phyloP scores from a whole-genome alignment of 805 yeast species.

The Cyberlindnera americana region DNA sequence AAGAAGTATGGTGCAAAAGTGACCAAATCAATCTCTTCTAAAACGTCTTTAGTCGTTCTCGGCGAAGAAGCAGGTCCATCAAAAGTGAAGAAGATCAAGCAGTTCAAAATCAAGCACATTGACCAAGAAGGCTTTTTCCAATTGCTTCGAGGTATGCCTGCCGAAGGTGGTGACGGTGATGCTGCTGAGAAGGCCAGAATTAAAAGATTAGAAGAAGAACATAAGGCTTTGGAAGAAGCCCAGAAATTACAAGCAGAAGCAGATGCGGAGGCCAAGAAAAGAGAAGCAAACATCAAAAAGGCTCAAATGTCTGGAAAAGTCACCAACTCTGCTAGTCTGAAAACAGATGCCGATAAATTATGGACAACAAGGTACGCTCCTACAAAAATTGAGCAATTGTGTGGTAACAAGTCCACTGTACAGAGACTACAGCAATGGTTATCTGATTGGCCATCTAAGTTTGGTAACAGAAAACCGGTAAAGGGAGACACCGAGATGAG shows the following conservation, averaged over 20 bases:
- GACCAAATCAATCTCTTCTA: slow-evolving; percentile 78
- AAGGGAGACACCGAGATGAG: slow-evolving; percentile 66
- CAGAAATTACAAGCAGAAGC: slow-evolving; percentile 44
- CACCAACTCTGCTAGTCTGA: slow-evolving; percentile 17
- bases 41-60: slow-evolving; percentile 82
- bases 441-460: slow-evolving; percentile 61
- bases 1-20: slow-evolving; percentile 89
- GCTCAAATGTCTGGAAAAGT: slow-evolving; percentile 26
- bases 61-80: slow-evolving; percentile 97
- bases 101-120: slow-evolving; percentile 72
- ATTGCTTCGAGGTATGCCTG: slow-evolving; percentile 76
- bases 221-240: slow-evolving; percentile 49
- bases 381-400: slow-evolving; percentile 62
- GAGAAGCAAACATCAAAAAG: slow-evolving; percentile 24
- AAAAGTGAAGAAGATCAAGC: slow-evolving; percentile 78
- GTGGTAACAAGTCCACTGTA: slow-evolving; percentile 86
- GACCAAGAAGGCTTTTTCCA: slow-evolving; percentile 82
- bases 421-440: slow-evolving; percentile 71
- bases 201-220: slow-evolving; percentile 69
- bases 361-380: slow-evolving; percentile 98
- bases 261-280: slow-evolving; percentile 33
- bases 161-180: slow-evolving; percentile 85
- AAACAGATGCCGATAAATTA: slow-evolving; percentile 56
- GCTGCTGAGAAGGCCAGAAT: slow-evolving; percentile 69
- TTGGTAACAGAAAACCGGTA: slow-evolving; percentile 54